These are phyloP conservation scores for Scleroderma bovista DNA, from an alignment of 768 basidiomycete species.

Conservation along the genomic window DNA sequence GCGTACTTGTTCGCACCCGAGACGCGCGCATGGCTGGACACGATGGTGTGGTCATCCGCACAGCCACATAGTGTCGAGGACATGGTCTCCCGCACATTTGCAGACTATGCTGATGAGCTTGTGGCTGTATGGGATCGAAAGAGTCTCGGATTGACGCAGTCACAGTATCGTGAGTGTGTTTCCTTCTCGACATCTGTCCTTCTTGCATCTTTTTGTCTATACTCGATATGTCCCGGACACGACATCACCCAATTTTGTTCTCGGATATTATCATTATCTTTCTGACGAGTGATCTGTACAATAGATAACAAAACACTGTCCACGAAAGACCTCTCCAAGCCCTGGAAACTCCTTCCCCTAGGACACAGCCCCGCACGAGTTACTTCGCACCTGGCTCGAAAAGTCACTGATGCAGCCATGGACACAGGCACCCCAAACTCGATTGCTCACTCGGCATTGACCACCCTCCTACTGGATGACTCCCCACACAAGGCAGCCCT, in stretches of 20 bases:
- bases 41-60: constrained; percentile 88
- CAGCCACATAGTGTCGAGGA: constrained; percentile 73
- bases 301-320: constrained; percentile 35
- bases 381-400: not conserved
- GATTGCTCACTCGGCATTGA: constrained; percentile 35
- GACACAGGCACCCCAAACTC: not conserved
- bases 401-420: not conserved
- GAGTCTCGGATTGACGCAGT: constrained; percentile 57
- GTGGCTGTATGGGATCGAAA: constrained; percentile 77
- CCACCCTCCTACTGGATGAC: constrained; percentile 49
- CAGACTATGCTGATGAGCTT: constrained; percentile 34
- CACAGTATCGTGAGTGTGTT: constrained; percentile 60
- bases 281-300: not conserved
- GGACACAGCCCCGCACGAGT: constrained; percentile 1
- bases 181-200: not conserved
- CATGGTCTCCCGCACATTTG: constrained; percentile 67
- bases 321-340: constrained; percentile 68
- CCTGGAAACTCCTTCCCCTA: constrained; percentile 48
- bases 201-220: not conserved
- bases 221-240: constrained; percentile 1
- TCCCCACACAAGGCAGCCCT: constrained; percentile 50
- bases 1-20: constrained; percentile 57
- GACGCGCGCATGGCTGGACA: constrained; percentile 67
- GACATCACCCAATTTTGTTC: constrained; percentile 8
- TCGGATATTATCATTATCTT: not conserved